Conservation (phyloP, 345 rosid genomes). For the Zanthoxylum bungeanum region DNA sequence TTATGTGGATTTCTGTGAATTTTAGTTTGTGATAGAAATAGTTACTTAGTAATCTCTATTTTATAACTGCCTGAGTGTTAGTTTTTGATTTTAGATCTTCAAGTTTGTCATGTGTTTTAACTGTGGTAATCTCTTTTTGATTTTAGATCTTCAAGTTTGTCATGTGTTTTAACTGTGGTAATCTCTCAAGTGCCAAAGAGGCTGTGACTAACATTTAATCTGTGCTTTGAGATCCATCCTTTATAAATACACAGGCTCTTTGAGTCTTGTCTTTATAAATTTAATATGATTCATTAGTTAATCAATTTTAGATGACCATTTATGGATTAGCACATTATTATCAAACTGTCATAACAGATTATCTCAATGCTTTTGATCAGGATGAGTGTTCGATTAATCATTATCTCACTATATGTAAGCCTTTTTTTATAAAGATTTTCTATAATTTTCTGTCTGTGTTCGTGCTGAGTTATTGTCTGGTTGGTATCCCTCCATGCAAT, state of each 20-base stretch:
- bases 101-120: background rate
- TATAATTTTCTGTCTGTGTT: background rate
- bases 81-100: background rate
- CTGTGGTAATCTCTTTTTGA: background rate
- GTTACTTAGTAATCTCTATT: background rate
- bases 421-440: background rate
- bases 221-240: background rate
- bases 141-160: background rate
- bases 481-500: background rate
- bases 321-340: background rate
- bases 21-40: background rate
- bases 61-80: background rate
- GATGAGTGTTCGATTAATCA: background rate
- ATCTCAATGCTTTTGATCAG: background rate
- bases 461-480: background rate
- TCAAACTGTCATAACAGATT: background rate
- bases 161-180: background rate
- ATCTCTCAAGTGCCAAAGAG: background rate
- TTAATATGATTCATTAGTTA: background rate
- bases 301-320: too few species aligned
- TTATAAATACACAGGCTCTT: too few species aligned
- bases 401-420: background rate
- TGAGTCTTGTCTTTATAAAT: background rate
- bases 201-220: background rate
- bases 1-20: background rate